Evolutionary conservation across 495 filamentous ascomycete species (phyloP), one percentile per base, ranked within the genome.

Genomic region (Aspergillus haitiensis): DNA sequence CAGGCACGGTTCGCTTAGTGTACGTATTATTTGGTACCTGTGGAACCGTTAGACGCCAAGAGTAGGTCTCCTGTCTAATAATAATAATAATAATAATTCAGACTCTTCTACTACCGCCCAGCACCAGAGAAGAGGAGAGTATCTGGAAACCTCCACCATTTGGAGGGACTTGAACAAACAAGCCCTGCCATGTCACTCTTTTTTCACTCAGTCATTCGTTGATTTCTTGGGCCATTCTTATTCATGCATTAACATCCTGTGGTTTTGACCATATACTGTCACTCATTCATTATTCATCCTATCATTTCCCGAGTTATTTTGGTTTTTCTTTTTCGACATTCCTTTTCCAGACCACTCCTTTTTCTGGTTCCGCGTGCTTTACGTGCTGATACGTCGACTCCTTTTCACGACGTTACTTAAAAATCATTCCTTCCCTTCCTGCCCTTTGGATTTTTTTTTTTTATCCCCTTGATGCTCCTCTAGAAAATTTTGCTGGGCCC

Each of bases 181-280:
- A 52, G 58, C 58, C 58, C 52, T 68, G 55, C 64, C 59, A 66
- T 65, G 66, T 70, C 72, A 70, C 60, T 70, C 68, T 58, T 64
- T 70, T 56, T 65, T 65, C 56, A 52, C 45, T 35, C 70, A 78
- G 65, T 75, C 74, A 76, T 74, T 78, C 72, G 68, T 75, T 78
- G 64, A 64, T 70, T 70, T 32, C 27, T 55, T 64, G 51, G 54
- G 40, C 59, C 52, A 52, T 51, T 65, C 45, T 36, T 52, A 39
- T 52, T 44, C 47, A 34, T 52, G 44, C 33, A 59, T 67, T 60
- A 31, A 45, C 12, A 44, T 37, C 52, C 39, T 59, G 52, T 58
- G 55, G 27, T 46, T 35, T 34, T 18, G 7, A 35, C n/a, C 56
- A 52, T 32, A 12, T 11, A 32, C 6, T 13, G 48, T 37, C 33